A percentile compares a stretch with the other conserved stretches of the same genome.
Evolutionary conservation across 2,329 filamentous ascomycete species (phyloP).

Genomic region (Neonectria ditissima): DNA sequence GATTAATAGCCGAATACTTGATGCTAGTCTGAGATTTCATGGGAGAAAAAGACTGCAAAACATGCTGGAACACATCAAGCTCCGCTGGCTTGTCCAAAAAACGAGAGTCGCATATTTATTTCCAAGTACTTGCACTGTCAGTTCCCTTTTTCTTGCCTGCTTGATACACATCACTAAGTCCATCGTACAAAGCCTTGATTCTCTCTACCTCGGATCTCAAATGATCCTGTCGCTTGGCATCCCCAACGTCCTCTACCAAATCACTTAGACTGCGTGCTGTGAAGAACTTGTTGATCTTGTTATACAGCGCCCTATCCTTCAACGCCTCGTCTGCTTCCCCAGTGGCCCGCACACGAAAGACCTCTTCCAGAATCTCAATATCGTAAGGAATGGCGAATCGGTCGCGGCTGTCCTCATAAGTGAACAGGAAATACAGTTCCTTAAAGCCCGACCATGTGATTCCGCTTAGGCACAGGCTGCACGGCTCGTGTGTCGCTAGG

Average conservation of each 20-base stretch:
- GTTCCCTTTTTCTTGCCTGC: conserved; percentile 57
- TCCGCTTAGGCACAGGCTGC: conserved; percentile 67
- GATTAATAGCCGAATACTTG: no score
- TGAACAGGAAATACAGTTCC: conserved; percentile 69
- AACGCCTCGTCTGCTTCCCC: conserved; percentile 54
- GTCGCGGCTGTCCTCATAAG: conserved; percentile 68
- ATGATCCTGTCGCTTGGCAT: conserved; percentile 47
- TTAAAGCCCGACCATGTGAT: conserved; percentile 70
- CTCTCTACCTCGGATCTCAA: conserved; percentile 57
- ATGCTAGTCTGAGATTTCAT: no score
- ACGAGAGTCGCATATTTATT: conserved; percentile 30
- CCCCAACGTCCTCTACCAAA: conserved; percentile 52
- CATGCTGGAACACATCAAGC: no score
- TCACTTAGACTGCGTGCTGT: conserved; percentile 56
- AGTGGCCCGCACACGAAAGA: conserved; percentile 62
- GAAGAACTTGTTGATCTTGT: conserved; percentile 68
- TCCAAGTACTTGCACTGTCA: conserved; percentile 62
- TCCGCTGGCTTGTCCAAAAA: no score
- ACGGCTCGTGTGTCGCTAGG: conserved; percentile 70
- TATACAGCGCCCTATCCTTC: conserved; percentile 60
- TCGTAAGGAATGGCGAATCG: conserved; percentile 68
- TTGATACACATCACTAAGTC: conserved; percentile 62
- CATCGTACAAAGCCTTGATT: conserved; percentile 62
- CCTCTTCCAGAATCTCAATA: conserved; percentile 67
- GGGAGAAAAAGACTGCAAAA: no score